These are phyloP conservation scores for Solanum pennellii DNA, from an alignment of 257 asterid genomes.

Conservation along the genomic window DNA sequence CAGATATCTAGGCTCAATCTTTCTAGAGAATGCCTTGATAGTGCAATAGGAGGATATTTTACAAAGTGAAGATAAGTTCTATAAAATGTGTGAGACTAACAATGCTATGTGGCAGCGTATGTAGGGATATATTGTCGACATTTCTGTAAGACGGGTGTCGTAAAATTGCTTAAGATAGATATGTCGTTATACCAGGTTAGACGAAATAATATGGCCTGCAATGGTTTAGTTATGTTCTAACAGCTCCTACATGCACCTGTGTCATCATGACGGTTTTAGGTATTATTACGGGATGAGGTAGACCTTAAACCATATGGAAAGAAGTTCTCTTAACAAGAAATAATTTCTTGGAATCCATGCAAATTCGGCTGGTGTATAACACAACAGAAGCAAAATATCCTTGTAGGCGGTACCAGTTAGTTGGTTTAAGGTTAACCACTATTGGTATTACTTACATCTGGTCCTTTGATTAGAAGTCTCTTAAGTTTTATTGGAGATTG, in stretches of 20 bases:
- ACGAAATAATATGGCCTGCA: not conserved
- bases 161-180: not conserved
- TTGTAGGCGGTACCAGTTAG: not conserved
- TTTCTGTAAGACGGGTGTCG: not conserved
- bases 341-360: not conserved
- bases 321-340: not conserved
- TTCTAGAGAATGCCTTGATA: not conserved
- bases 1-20: not conserved
- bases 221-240: not conserved
- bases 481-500: not conserved
- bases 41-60: not conserved
- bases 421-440: not conserved
- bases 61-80: not conserved
- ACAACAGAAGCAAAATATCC: not conserved
- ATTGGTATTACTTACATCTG: not conserved
- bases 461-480: not conserved
- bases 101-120: not conserved
- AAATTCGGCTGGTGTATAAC: not conserved
- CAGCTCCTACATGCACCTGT: not conserved
- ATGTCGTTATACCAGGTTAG: not conserved
- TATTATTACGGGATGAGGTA: not conserved
- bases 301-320: not conserved
- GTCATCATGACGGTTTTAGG: not conserved
- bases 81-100: not conserved
- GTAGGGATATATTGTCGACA: not conserved